Evolutionary conservation across 106 monocot species (phyloP), one percentile per base, ranked within the genome.

Genomic region (Apostasia shenzhenica): DNA sequence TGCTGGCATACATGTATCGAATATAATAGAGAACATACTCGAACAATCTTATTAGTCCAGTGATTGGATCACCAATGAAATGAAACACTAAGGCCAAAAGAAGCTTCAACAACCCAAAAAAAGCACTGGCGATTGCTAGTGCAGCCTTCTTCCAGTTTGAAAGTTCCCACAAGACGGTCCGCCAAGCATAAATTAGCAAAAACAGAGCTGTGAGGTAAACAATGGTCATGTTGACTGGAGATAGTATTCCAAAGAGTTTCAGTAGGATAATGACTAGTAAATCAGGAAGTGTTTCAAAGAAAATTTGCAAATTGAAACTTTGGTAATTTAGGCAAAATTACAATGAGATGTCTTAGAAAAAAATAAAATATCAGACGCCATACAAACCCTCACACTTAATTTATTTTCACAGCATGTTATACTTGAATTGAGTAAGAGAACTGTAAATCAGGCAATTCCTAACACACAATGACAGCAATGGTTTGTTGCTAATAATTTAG

Each of bases 161-260:
- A 46, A 92, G 92, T 54, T 88, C 85, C 92, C 85, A 92, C 12
- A 92, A 67, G 10, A 93, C 81, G 13, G 83, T 65, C 42, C 88
- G 63, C 85, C 88, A 93, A 48, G 76, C 71, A 74, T 88, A 92
- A 26, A 81, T 78, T 54, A 85, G 75, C 57, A 92, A 81, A 57
- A 68, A 67, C 62, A 85, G 56, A 41, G 85, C 92, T 88, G 88
- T 76, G 77, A 59, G 73, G 50, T 45, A 65, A 65, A 7, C 14
- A 78, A 43, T 8, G 49, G n/a, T 55, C 7, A 42, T 46, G 42
- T 11, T 41, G 39, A 60, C n/a, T 54, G 42, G 49, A 11, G 47
- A 5, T 26, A 48, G 48, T 49, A 7, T 26, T 48, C 13, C 48
- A n/a, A 48, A 49, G 62, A 37, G 39, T 9, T 58, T 14, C 44